Conservation (phyloP, 208 protist species). For the Angomonas deanei region DNA sequence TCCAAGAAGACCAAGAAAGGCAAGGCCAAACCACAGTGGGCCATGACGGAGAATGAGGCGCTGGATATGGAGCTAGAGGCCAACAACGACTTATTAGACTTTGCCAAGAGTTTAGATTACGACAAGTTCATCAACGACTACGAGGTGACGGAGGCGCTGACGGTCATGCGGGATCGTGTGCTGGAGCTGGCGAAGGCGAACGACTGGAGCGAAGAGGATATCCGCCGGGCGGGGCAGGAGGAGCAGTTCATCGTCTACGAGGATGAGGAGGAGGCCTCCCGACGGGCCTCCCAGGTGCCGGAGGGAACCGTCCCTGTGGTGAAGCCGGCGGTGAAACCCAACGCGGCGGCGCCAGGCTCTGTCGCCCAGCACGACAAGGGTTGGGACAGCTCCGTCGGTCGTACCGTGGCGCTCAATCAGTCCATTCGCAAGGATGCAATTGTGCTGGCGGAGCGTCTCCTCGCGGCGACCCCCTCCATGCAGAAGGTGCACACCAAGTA, state of each 20-base stretch:
- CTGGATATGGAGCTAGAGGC: constrained; percentile 71
- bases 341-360: constrained; percentile 20
- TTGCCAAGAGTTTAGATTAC: constrained; percentile 85
- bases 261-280: constrained; percentile 30
- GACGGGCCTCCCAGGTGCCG: neutral
- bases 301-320: neutral
- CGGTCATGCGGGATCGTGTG: constrained; percentile 88
- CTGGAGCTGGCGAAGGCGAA: constrained; percentile 71
- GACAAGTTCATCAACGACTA: constrained; percentile 88
- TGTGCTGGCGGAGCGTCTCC: constrained; percentile 77
- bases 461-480: constrained; percentile 69
- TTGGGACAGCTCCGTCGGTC: constrained; percentile 41
- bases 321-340: constrained; percentile 8
- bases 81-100: constrained; percentile 73
- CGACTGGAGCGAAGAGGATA: constrained; percentile 65
- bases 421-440: constrained; percentile 78
- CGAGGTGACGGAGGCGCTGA: constrained; percentile 82
- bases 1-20: constrained; percentile 27
- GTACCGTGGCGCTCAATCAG: constrained; percentile 47
- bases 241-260: constrained; percentile 25
- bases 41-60: constrained; percentile 88
- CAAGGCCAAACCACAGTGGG: constrained; percentile 82
- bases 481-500: constrained; percentile 85
- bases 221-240: constrained; percentile 27
- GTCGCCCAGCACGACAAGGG: constrained; percentile 43